Percentiles rank a stretch among this genome's conserved stretches.
These are phyloP conservation scores for Phycomyces blakesleeanus DNA, from an alignment of 192 early-diverging fungal species.

Conservation along the genomic window DNA sequence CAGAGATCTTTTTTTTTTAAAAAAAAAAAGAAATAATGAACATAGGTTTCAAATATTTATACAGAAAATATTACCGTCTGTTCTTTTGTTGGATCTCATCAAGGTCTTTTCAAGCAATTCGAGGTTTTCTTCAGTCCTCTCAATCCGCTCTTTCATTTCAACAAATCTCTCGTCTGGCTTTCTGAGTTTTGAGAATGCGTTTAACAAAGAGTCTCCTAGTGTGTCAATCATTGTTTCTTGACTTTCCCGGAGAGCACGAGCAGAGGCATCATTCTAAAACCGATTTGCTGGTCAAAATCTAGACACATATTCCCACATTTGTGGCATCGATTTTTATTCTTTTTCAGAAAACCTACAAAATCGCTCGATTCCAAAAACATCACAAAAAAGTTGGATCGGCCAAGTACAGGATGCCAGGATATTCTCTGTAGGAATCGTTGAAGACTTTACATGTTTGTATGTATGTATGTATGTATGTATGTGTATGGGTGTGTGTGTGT, in stretches of 20 bases:
- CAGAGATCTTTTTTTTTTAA: conserved; percentile 68
- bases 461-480: neutral
- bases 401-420: conserved; percentile 79
- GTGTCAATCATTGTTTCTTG: conserved; percentile 72
- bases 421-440: conserved; percentile 83
- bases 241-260: conserved; percentile 28
- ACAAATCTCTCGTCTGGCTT: conserved; percentile 84
- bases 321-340: no score
- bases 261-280: conserved; percentile 34
- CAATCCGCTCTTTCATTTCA: conserved; percentile 74
- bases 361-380: conserved; percentile 84
- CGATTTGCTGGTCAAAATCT: no score
- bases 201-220: conserved; percentile 82
- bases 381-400: conserved; percentile 61
- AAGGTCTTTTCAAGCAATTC: conserved; percentile 76
- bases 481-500: neutral
- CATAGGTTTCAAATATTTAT: no score
- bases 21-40: neutral
- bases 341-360: conserved; percentile 49
- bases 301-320: no score
- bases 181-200: conserved; percentile 90
- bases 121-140: conserved; percentile 85
- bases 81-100: conserved; percentile 64
- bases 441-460: conserved; percentile 44
- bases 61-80: conserved; percentile 57